These are phyloP conservation scores for Pelargonium myrrhifolium DNA, from an alignment of 441 rosid species.

Conservation along the genomic window DNA sequence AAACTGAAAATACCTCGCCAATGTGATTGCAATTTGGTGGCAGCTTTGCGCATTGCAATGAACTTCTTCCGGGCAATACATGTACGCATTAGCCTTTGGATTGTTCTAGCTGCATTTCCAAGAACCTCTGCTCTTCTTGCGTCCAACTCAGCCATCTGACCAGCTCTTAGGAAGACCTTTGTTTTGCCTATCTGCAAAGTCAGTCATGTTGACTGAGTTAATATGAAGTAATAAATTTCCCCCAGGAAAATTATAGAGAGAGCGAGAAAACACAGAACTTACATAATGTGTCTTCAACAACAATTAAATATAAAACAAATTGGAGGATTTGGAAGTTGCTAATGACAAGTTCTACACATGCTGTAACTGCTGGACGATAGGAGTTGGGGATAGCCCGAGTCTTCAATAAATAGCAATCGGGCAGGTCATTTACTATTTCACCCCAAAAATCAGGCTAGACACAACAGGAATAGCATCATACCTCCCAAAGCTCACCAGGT, in stretches of 20 bases:
- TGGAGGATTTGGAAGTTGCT: not conserved
- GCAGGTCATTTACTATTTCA: not conserved
- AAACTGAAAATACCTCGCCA: constrained; percentile 61
- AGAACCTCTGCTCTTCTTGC: constrained; percentile 99
- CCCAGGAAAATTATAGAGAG: not conserved
- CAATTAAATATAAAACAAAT: not conserved
- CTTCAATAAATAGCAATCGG: not conserved
- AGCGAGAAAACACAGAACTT: not conserved
- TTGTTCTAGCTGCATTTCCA: constrained; percentile 93
- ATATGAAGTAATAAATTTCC: not conserved
- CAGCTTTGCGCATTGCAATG: constrained; percentile 68
- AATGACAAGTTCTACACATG: not conserved
- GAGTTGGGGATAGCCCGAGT: not conserved
- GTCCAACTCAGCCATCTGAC: constrained; percentile 99
- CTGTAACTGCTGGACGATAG: not conserved
- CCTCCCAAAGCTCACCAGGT: not conserved
- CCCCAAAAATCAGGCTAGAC: not conserved
- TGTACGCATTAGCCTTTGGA: constrained; percentile 84
- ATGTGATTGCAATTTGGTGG: constrained; percentile 69
- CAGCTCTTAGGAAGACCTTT: constrained; percentile 96
- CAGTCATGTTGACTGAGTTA: constrained; percentile 18
- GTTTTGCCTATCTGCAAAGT: constrained; percentile 79
- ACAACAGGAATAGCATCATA: not conserved
- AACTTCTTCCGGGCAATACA: constrained; percentile 87
- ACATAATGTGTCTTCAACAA: not conserved